These are phyloP conservation scores for Tremella fuciformis DNA, from an alignment of 768 basidiomycete genomes.

Conservation along the genomic window DNA sequence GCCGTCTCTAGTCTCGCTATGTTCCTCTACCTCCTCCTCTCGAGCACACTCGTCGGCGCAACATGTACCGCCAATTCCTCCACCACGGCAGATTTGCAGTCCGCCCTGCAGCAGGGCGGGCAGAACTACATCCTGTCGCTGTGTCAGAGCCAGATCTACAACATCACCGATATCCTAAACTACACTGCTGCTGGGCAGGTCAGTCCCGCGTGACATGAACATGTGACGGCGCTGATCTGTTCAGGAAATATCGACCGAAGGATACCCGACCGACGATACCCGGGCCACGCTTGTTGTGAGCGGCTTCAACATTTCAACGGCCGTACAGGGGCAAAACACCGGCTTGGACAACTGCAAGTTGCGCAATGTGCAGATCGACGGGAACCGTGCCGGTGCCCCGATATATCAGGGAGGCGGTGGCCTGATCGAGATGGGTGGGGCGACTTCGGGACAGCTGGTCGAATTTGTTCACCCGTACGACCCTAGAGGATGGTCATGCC, in stretches of 20 bases:
- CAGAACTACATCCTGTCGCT: constrained; percentile 65
- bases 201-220: not conserved
- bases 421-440: constrained; percentile 82
- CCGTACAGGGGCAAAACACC: constrained; percentile 68
- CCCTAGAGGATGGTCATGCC: constrained; percentile 75
- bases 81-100: constrained; percentile 30
- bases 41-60: constrained; percentile 7
- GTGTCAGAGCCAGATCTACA: constrained; percentile 64
- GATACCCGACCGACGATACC: constrained; percentile 66
- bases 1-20: not conserved
- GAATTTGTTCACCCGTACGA: constrained; percentile 74
- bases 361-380: constrained; percentile 75
- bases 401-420: constrained; percentile 62
- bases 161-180: constrained; percentile 64
- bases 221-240: not conserved
- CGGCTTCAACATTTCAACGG: constrained; percentile 59
- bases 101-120: constrained; percentile 27
- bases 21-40: not conserved
- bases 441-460: constrained; percentile 67
- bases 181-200: constrained; percentile 56
- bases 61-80: constrained; percentile 38
- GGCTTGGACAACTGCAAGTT: constrained; percentile 58
- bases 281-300: constrained; percentile 69
- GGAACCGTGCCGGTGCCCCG: constrained; percentile 61
- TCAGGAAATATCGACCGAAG: constrained; percentile 77